Evolutionary conservation across 768 basidiomycete species (phyloP).

Genomic region (Pseudohyphozyma bogoriensis): DNA sequence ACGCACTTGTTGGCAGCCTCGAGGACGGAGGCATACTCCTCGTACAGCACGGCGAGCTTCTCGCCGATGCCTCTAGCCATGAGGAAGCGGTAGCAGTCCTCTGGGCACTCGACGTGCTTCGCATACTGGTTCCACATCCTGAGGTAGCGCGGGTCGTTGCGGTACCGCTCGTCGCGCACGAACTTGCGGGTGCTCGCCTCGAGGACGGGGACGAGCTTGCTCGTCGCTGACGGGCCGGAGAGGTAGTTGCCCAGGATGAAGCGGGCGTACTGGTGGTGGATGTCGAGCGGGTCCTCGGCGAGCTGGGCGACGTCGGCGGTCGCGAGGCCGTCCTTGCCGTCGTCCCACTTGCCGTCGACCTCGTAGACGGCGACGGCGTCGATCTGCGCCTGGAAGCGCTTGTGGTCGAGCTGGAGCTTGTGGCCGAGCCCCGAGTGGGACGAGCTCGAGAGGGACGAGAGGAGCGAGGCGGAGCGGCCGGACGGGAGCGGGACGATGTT

Average conservation of each 20-base stretch:
- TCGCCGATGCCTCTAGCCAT: constrained; percentile 82
- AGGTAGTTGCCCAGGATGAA: constrained; percentile 86
- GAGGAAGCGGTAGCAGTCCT: constrained; percentile 74
- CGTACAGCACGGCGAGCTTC: constrained; percentile 69
- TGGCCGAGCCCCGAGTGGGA: constrained; percentile 56
- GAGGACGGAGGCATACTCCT: constrained; percentile 74
- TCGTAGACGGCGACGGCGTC: constrained; percentile 40
- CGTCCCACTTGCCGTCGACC: constrained; percentile 65
- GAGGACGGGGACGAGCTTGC: constrained; percentile 67
- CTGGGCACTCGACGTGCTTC: constrained; percentile 60
- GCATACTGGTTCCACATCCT: constrained; percentile 87
- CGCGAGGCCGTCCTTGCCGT: constrained; percentile 34
- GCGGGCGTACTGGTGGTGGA: constrained; percentile 75
- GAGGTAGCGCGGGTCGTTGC: constrained; percentile 74
- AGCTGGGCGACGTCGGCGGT: constrained; percentile 4
- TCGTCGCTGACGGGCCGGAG: constrained; percentile 54
- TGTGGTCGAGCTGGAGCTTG: constrained; percentile 41
- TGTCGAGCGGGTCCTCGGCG: constrained; percentile 69
- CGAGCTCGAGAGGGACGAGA: constrained; percentile 40
- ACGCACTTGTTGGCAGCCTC: constrained; percentile 70
- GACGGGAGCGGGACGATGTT: constrained; percentile 43
- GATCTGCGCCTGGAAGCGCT: constrained; percentile 37
- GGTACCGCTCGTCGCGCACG: constrained; percentile 67
- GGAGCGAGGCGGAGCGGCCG: constrained; percentile 43
- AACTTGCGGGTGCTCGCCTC: constrained; percentile 76